Conservation (phyloP, 2,329 filamentous ascomycete species). For the Fusarium tricinctum region DNA sequence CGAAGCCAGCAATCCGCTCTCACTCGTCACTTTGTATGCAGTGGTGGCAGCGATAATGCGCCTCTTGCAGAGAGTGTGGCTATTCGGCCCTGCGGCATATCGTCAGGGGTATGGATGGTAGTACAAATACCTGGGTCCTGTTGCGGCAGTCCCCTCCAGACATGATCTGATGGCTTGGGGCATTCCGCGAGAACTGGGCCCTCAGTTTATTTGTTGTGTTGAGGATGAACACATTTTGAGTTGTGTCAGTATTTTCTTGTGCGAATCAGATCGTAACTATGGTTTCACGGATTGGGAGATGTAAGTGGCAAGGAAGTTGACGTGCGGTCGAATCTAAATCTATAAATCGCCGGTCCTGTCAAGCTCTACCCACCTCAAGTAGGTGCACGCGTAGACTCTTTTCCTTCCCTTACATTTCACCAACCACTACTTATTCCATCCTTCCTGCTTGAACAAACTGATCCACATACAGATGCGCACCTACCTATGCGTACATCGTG, state of each 20-base stretch:
- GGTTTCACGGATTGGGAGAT: neutral
- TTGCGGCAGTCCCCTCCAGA: neutral
- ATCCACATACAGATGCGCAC: constrained; percentile 30
- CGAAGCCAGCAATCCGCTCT: constrained; percentile 5
- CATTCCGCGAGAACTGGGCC: neutral
- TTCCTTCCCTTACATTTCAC: neutral
- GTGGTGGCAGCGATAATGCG: neutral
- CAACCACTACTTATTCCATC: neutral
- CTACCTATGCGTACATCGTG: constrained; percentile 14
- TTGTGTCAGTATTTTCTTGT: neutral
- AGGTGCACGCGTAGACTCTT: neutral
- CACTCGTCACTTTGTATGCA: neutral
- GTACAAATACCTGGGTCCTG: constrained; percentile 10
- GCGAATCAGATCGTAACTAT: constrained; percentile 1
- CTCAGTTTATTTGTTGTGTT: neutral
- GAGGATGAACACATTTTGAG: constrained; percentile 8
- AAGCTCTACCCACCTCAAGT: neutral
- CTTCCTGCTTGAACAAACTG: constrained; percentile 8
- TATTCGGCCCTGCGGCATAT: constrained; percentile 9
- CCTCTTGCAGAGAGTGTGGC: constrained; percentile 1
- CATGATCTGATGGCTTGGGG: constrained; percentile 27
- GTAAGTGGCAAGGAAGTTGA: constrained; percentile 13
- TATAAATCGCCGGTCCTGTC: constrained; percentile 34
- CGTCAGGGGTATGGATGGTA: constrained; percentile 11
- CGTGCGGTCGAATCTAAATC: constrained; percentile 1